Evolutionary conservation across 2,329 filamentous ascomycete species (phyloP).

Genomic region (Colletotrichum falcatum): DNA sequence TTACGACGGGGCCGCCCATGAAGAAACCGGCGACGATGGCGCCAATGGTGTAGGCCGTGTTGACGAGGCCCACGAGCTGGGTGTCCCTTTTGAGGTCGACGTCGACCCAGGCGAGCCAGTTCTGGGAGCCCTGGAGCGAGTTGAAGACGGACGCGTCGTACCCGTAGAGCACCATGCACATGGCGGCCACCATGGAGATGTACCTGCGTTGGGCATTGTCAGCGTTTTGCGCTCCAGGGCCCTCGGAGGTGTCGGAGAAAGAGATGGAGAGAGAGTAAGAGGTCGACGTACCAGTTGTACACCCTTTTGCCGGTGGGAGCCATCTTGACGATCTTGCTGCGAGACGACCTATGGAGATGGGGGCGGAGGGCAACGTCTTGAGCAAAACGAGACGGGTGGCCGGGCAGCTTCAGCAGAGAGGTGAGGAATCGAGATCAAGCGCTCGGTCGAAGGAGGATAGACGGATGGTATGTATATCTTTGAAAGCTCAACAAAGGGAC

Average conservation of each 20-base stretch:
- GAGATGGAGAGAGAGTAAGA: not conserved
- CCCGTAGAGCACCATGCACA: constrained; percentile 81
- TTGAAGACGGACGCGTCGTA: constrained; percentile 83
- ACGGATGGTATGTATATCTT: constrained; percentile 1
- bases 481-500: constrained; percentile 1
- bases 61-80: constrained; percentile 64
- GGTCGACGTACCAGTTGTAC: constrained; percentile 33
- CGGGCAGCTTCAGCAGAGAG: constrained; percentile 21
- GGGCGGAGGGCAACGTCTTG: not conserved
- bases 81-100: constrained; percentile 57
- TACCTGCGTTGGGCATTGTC: not conserved
- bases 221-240: not conserved
- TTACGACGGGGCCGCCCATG: constrained; percentile 70
- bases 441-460: not conserved
- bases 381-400: not conserved
- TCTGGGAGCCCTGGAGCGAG: constrained; percentile 74
- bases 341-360: not conserved
- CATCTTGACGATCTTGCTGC: constrained; percentile 28
- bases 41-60: constrained; percentile 78
- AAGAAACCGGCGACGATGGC: constrained; percentile 79
- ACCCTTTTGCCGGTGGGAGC: constrained; percentile 33
- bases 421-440: constrained; percentile 2
- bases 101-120: constrained; percentile 76
- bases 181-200: constrained; percentile 76
- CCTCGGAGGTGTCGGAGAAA: not conserved